Percentiles rank a stretch among this genome's conserved stretches.
phyloP scores from a whole-genome alignment of 2,329 filamentous ascomycete species.

The Fusarium sterilihyphosum region DNA sequence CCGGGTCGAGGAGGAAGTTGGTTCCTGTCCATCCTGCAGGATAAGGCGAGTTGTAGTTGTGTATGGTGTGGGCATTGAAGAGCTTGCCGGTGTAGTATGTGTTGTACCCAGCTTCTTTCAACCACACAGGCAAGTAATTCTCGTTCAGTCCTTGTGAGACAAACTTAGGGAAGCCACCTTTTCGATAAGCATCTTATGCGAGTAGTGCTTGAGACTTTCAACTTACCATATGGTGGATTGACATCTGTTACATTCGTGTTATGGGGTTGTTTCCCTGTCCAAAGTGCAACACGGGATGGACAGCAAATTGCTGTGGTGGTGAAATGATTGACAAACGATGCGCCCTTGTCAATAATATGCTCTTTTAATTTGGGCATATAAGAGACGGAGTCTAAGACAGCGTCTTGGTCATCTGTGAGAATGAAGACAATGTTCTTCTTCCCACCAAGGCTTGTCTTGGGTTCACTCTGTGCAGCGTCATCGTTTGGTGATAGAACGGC shows the following conservation, averaged over 20 bases:
- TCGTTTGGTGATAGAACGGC: neutral
- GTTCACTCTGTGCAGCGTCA: neutral
- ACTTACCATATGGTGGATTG: neutral
- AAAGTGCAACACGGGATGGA: slow-evolving; percentile 71
- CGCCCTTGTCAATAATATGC: slow-evolving; percentile 67
- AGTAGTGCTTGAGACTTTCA: neutral
- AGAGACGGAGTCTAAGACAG: slow-evolving; percentile 67
- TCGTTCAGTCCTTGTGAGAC: slow-evolving; percentile 71
- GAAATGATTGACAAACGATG: slow-evolving; percentile 69
- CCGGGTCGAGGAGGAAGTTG: slow-evolving; percentile 50
- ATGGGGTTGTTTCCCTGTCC: slow-evolving; percentile 73
- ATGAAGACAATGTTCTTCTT: slow-evolving; percentile 74
- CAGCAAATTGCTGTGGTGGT: slow-evolving; percentile 75
- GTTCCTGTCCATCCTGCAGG: slow-evolving; percentile 66
- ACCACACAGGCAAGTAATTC: slow-evolving; percentile 75
- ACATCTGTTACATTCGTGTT: slow-evolving; percentile 73
- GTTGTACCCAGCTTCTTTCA: slow-evolving; percentile 74
- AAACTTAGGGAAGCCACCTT: slow-evolving; percentile 70
- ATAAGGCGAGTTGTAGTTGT: slow-evolving; percentile 69
- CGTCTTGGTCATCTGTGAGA: slow-evolving; percentile 74
- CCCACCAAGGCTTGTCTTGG: neutral
- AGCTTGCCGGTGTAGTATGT: slow-evolving; percentile 81
- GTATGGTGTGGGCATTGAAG: slow-evolving; percentile 70
- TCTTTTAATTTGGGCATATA: slow-evolving; percentile 69
- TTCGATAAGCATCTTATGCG: neutral